Evolutionary conservation across 805 yeast genomes (phyloP), one percentile per base, ranked within the genome.

Genomic region (Ogataea naganishii): DNA sequence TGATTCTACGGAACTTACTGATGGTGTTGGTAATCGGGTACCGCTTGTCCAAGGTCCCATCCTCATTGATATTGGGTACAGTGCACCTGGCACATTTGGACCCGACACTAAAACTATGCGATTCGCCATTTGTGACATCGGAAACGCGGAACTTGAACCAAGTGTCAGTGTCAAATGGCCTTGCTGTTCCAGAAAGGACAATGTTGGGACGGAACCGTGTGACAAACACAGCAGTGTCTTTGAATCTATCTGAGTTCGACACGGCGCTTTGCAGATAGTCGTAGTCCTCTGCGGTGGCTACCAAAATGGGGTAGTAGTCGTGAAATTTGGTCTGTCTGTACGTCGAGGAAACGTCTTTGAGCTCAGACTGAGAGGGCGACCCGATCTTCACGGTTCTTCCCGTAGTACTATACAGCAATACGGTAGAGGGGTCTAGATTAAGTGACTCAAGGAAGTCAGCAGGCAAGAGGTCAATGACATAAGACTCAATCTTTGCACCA

Each of bases 11-110:
- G 28, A 38, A 38, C 14, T 32, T 31, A 11, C 31, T 19, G 21
- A 40, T 22, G 3, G 35, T 30, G 21, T 33, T 38, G 6, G 40
- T 23, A 9, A 40, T 35, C 3, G 38, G 34, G n/a, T 21, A 11
- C 6, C 29, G 18, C 11, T 23, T 28, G 15, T 35, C 37, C 24
- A 37, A 24, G 14, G 18, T 25, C 3, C 40, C 44, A n/a, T 33
- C 35, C 10, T 20, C 14, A 20, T 38, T 26, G 11, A 40, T 29
- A 23, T 40, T 40, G 12, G 44, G 44, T 20, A 40, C 26, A 6
- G 36, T 23, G 15, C 44, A 40, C 18, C 44, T 24, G 4, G 41
- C 36, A 24, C 44, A 40, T 24, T 39, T 39, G 21, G 34, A 33
- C 4, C 31, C 30, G 6, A 39, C 35, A 9, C 32, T 29, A 41